A percentile compares a stretch with the other conserved stretches of the same genome.
phyloP scores from a whole-genome alignment of 495 filamentous ascomycete species.

The Paragyromitra xinjiangensis region DNA sequence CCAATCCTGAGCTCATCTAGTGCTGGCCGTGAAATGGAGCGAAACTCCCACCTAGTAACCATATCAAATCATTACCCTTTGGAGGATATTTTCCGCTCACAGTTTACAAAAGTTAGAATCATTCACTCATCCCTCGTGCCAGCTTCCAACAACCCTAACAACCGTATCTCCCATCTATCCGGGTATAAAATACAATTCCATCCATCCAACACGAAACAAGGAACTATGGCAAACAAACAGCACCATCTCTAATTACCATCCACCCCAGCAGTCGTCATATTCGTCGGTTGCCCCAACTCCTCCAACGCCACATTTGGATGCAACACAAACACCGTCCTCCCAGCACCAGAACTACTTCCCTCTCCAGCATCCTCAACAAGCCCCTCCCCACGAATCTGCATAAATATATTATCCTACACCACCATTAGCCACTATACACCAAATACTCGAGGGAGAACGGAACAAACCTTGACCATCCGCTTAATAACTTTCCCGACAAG shows the following conservation, averaged over 20 bases:
- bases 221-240: conserved; percentile 3
- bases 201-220: conserved; percentile 2
- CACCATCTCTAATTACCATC: conserved; percentile 32
- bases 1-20: too few relatives aligned
- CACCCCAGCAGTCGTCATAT: conserved; percentile 43
- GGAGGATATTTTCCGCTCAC: too few relatives aligned
- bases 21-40: too few relatives aligned
- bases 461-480: conserved; percentile 92
- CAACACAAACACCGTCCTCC: conserved; percentile 80
- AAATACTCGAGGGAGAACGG: not conserved
- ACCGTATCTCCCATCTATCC: not conserved
- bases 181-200: not conserved
- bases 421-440: conserved; percentile 42
- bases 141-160: not conserved
- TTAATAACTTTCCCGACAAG: conserved; percentile 88
- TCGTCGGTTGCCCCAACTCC: conserved; percentile 51
- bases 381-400: conserved; percentile 88
- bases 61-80: too few relatives aligned
- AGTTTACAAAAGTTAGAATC: not conserved
- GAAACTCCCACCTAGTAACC: too few relatives aligned
- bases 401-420: conserved; percentile 83
- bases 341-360: conserved; percentile 59
- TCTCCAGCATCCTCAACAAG: conserved; percentile 67
- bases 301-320: conserved; percentile 87
- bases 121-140: not conserved